phyloP scores from a whole-genome alignment of 2,329 filamentous ascomycete genomes.

The Zopfia rhizophila region DNA sequence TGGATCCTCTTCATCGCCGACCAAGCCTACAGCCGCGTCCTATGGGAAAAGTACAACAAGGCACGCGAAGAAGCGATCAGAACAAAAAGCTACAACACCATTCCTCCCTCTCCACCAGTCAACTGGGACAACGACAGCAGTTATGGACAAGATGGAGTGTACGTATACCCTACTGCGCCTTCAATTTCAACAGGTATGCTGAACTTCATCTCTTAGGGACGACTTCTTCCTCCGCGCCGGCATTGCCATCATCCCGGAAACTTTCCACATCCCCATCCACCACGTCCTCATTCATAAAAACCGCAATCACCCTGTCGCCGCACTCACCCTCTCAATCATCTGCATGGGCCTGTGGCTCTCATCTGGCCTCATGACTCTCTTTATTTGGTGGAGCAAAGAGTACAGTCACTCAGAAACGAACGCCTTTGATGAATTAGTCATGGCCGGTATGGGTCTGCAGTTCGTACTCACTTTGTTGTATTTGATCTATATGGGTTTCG shows the following conservation, averaged over 20 bases:
- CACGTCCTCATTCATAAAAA: conserved; percentile 1
- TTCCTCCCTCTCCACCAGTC: conserved; percentile 1
- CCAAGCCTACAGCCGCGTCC: conserved; percentile 1
- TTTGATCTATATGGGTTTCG: conserved; percentile 13
- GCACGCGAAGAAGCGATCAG: background rate
- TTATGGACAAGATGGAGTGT: conserved; percentile 3
- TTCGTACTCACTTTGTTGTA: background rate
- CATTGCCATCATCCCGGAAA: conserved; percentile 7
- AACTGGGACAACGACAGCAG: conserved; percentile 4
- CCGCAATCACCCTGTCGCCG: conserved; percentile 16
- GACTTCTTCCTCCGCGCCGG: conserved; percentile 3
- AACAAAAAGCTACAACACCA: background rate
- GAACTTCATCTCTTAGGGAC: background rate
- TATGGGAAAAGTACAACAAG: conserved; percentile 4
- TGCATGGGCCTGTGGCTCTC: conserved; percentile 30
- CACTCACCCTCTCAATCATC: conserved; percentile 33
- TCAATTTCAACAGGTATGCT: background rate
- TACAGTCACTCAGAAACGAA: background rate
- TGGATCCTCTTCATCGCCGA: conserved; percentile 14
- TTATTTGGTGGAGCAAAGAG: background rate
- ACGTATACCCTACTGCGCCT: background rate
- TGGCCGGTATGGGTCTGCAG: background rate
- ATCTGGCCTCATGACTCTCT: background rate
- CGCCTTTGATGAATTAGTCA: conserved; percentile 1
- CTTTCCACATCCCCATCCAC: conserved; percentile 6